A percentile compares a stretch with the other conserved stretches of the same genome.
These are phyloP conservation scores for Globisporangium mamillatum DNA, from an alignment of 352 stramenopile genomes.

Conservation along the genomic window DNA sequence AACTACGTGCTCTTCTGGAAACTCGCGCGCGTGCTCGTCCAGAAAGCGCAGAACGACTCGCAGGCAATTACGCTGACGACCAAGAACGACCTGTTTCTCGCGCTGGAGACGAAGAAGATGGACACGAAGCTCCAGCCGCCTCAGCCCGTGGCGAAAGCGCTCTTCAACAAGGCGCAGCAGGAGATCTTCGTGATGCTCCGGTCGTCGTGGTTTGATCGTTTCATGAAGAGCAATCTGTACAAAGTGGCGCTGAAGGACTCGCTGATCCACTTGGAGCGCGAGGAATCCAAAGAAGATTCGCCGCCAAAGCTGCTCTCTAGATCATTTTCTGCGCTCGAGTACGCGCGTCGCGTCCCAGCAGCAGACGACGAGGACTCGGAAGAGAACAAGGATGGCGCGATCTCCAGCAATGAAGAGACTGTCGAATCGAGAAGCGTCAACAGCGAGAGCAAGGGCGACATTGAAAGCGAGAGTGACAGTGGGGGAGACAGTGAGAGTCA, in stretches of 20 bases:
- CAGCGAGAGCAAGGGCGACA: conserved; percentile 16
- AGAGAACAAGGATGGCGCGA: conserved; percentile 11
- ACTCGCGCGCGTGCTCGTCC: conserved; percentile 54
- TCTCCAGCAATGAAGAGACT: conserved; percentile 15
- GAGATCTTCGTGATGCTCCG: conserved; percentile 81
- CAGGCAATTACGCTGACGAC: conserved; percentile 74
- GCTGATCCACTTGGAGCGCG: conserved; percentile 53
- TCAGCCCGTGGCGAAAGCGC: conserved; percentile 38
- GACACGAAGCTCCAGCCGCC: conserved; percentile 40
- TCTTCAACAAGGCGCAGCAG: conserved; percentile 69
- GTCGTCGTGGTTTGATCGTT: conserved; percentile 80
- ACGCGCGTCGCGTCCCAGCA: conserved; percentile 14
- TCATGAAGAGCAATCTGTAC: conserved; percentile 85
- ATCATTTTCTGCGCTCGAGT: conserved; percentile 51
- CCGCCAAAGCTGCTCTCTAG: conserved; percentile 62
- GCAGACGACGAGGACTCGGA: conserved; percentile 7
- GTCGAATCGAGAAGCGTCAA: conserved; percentile 10
- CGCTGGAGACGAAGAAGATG: conserved; percentile 37
- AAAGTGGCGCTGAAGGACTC: conserved; percentile 76
- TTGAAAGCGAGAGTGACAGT: conserved; percentile 18
- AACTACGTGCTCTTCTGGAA: conserved; percentile 66
- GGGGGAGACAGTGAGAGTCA: conserved; percentile 27
- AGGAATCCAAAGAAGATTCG: conserved; percentile 63
- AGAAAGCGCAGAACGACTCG: conserved; percentile 76
- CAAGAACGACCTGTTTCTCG: conserved; percentile 63